Conservation (phyloP, 2,329 filamentous ascomycete species). For the Epicoccum nigrum region DNA sequence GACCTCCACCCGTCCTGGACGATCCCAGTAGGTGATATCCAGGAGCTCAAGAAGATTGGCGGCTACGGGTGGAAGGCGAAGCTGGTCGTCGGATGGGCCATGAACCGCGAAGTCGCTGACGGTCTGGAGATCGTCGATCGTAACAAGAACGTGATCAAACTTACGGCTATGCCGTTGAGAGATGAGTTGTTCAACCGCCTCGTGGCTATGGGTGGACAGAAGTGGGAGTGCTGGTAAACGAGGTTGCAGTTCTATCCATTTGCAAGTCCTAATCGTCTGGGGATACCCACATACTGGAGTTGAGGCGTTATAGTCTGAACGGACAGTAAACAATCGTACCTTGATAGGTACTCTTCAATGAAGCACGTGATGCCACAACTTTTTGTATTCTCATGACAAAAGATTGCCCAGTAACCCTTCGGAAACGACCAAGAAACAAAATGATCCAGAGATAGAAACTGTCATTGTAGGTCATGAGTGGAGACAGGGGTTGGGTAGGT, state of each 20-base stretch:
- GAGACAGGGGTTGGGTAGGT: slow-evolving; percentile 11
- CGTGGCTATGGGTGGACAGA: slow-evolving; percentile 77
- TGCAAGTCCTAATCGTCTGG: neutral
- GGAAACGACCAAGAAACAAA: no score
- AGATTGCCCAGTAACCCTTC: no score
- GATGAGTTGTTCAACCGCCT: slow-evolving; percentile 84
- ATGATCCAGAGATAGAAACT: no score
- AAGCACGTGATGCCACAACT: no score
- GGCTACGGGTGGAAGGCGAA: slow-evolving; percentile 86
- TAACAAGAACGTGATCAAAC: slow-evolving; percentile 61
- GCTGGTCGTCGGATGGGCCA: slow-evolving; percentile 79
- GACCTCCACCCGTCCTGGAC: slow-evolving; percentile 68
- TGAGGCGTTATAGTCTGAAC: neutral
- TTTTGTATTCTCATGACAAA: neutral
- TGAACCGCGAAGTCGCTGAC: slow-evolving; percentile 75
- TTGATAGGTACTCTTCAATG: neutral
- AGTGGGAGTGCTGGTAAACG: slow-evolving; percentile 76
- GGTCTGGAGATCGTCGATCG: slow-evolving; percentile 71
- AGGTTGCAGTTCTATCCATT: neutral
- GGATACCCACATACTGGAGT: neutral
- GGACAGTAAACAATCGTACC: neutral
- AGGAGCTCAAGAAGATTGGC: slow-evolving; percentile 77
- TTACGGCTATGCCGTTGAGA: slow-evolving; percentile 74
- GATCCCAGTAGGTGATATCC: slow-evolving; percentile 72
- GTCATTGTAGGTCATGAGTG: slow-evolving; percentile 3